phyloP scores from a whole-genome alignment of 2,329 filamentous ascomycete species.

The Stagonosporopsis chrysanthemi region DNA sequence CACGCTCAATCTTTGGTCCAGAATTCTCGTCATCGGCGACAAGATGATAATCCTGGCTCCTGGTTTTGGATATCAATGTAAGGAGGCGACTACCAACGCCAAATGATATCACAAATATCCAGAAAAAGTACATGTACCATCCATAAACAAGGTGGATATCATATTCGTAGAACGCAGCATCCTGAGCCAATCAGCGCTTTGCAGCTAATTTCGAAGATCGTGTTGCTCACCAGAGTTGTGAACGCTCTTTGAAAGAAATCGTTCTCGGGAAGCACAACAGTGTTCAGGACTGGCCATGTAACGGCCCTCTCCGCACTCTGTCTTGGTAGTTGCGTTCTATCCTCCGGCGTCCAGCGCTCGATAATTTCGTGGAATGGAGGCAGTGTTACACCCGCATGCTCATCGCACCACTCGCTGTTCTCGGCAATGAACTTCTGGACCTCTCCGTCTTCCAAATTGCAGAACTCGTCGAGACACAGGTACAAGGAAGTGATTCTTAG shows the following conservation, averaged over 20 bases:
- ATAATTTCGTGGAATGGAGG: constrained; percentile 38
- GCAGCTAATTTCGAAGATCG: neutral
- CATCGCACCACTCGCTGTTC: constrained; percentile 32
- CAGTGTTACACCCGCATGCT: constrained; percentile 30
- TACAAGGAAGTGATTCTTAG: constrained; percentile 39
- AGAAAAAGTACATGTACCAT: constrained; percentile 46
- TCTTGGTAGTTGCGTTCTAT: constrained; percentile 24
- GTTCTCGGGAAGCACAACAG: constrained; percentile 33
- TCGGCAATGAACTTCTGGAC: constrained; percentile 28
- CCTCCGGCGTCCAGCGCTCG: constrained; percentile 30
- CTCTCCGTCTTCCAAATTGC: constrained; percentile 22
- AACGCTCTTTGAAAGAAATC: constrained; percentile 37
- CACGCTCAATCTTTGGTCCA: neutral
- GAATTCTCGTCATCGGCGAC: neutral
- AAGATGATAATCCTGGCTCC: constrained; percentile 8
- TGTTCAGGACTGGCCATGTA: constrained; percentile 21
- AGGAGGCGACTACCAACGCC: constrained; percentile 35
- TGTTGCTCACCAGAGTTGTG: constrained; percentile 36
- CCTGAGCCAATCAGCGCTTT: constrained; percentile 23
- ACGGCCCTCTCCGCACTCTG: constrained; percentile 33
- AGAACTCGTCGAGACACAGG: constrained; percentile 40
- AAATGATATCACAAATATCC: constrained; percentile 36
- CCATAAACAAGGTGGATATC: constrained; percentile 43
- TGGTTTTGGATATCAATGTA: constrained; percentile 20
- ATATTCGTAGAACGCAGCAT: constrained; percentile 37